Evolutionary conservation across 345 rosid genomes (phyloP).

Genomic region (Euclidium syriacum): DNA sequence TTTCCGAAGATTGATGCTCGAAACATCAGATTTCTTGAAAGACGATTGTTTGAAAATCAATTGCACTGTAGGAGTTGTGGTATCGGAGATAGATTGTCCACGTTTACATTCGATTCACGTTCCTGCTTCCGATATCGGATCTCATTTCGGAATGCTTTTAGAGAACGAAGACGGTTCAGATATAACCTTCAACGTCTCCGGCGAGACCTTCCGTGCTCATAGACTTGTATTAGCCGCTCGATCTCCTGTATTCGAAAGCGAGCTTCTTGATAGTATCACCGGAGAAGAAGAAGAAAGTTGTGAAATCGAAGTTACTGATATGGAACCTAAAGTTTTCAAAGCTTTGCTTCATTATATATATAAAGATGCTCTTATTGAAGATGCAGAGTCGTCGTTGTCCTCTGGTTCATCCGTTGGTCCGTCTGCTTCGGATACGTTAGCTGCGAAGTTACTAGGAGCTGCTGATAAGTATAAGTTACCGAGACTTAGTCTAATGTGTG

Average conservation of each 20-base stretch:
- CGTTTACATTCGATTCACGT: conserved; percentile 76
- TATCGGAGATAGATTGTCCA: conserved; percentile 75
- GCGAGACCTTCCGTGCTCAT: conserved; percentile 74
- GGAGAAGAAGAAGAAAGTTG: conserved; percentile 55
- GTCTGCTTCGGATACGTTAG: conserved; percentile 51
- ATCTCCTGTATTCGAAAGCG: conserved; percentile 74
- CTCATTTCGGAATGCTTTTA: conserved; percentile 67
- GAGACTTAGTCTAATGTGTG: conserved; percentile 78
- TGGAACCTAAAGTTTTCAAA: conserved; percentile 88
- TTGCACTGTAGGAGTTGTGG: conserved; percentile 94
- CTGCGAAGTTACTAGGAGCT: conserved; percentile 74
- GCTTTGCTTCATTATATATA: conserved; percentile 83
- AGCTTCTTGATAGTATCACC: conserved; percentile 50
- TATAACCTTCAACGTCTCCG: conserved; percentile 65
- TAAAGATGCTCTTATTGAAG: conserved; percentile 65
- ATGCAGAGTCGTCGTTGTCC: conserved; percentile 45
- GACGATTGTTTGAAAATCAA: conserved; percentile 86
- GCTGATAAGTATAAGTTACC: conserved; percentile 82
- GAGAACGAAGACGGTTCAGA: conserved; percentile 85
- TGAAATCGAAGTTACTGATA: conserved; percentile 56
- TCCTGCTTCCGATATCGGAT: conserved; percentile 85
- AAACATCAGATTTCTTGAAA: conserved; percentile 77
- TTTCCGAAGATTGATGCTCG: conserved; percentile 66
- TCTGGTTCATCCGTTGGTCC: conserved; percentile 49
- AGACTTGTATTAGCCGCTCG: conserved; percentile 81